Percentiles rank a stretch among this genome's conserved stretches.
These are phyloP conservation scores for Blumeriella jaapii DNA, from an alignment of 2,329 filamentous ascomycete genomes.

Conservation along the genomic window DNA sequence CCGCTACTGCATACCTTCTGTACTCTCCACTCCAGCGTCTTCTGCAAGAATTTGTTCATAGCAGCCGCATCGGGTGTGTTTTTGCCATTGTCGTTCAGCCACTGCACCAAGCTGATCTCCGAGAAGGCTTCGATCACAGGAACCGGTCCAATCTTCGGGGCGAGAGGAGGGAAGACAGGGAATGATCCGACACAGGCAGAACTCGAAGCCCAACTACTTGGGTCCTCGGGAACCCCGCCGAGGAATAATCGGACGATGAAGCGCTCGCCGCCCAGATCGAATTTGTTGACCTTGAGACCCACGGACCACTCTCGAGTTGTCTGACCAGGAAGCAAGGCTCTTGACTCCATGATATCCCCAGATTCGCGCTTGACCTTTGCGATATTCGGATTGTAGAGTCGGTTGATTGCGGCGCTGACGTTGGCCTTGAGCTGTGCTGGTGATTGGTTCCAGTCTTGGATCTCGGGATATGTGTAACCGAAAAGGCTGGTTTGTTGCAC, in stretches of 20 bases:
- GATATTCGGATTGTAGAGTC: conserved; percentile 32
- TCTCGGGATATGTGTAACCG: conserved; percentile 23
- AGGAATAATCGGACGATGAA: conserved; percentile 21
- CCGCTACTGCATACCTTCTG: conserved; percentile 17
- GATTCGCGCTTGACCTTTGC: conserved; percentile 3
- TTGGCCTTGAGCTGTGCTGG: conserved; percentile 42
- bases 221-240: conserved; percentile 15
- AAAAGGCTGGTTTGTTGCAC: conserved; percentile 14
- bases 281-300: conserved; percentile 17
- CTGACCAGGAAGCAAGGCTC: background rate
- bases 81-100: conserved; percentile 6
- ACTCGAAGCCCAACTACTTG: conserved; percentile 14
- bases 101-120: conserved; percentile 15
- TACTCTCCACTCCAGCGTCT: conserved; percentile 19
- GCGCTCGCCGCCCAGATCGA: conserved; percentile 17
- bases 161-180: conserved; percentile 18
- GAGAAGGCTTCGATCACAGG: conserved; percentile 13
- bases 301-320: conserved; percentile 17
- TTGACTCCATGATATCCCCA: background rate
- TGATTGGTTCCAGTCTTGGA: conserved; percentile 39
- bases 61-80: conserved; percentile 8
- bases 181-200: conserved; percentile 13
- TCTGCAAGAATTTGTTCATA: conserved; percentile 14
- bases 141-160: conserved; percentile 1
- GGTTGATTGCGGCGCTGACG: conserved; percentile 47